phyloP scores from a whole-genome alignment of 176 grass and related monocot species.

The Neostapfia colusana region DNA sequence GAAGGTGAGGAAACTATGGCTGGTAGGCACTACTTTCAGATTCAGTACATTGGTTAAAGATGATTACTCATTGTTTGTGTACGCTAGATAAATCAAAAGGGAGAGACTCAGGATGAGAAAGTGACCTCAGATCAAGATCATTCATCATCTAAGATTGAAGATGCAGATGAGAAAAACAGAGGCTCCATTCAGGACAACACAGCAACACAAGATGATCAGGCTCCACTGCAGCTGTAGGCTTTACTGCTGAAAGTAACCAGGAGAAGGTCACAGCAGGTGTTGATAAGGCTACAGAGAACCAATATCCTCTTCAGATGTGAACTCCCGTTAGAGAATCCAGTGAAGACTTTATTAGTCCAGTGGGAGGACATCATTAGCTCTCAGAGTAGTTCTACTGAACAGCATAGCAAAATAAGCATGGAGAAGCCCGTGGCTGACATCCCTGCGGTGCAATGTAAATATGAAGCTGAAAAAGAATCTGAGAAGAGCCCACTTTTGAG shows the following conservation, averaged over 20 bases:
- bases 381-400: constrained; percentile 28
- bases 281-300: constrained; percentile 22
- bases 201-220: constrained; percentile 31
- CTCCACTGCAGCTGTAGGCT: not conserved
- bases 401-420: constrained; percentile 17
- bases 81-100: too few relatives aligned
- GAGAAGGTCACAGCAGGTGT: not conserved
- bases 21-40: not conserved
- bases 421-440: constrained; percentile 5
- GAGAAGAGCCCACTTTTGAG: constrained; percentile 40
- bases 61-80: not conserved
- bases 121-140: too few relatives aligned
- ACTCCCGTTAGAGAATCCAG: not conserved
- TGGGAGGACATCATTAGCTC: not conserved
- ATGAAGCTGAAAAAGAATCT: constrained; percentile 34
- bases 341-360: constrained; percentile 42
- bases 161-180: too few relatives aligned
- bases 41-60: not conserved
- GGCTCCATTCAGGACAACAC: constrained; percentile 17
- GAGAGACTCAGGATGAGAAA: too few relatives aligned
- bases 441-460: constrained; percentile 13
- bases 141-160: too few relatives aligned
- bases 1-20: constrained; percentile 23
- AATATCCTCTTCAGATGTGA: constrained; percentile 27
- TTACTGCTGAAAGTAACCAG: constrained; percentile 16